A percentile compares a stretch with the other conserved stretches of the same genome.
Conservation (phyloP, 805 yeast species). For the Teunomyces cretensis region DNA sequence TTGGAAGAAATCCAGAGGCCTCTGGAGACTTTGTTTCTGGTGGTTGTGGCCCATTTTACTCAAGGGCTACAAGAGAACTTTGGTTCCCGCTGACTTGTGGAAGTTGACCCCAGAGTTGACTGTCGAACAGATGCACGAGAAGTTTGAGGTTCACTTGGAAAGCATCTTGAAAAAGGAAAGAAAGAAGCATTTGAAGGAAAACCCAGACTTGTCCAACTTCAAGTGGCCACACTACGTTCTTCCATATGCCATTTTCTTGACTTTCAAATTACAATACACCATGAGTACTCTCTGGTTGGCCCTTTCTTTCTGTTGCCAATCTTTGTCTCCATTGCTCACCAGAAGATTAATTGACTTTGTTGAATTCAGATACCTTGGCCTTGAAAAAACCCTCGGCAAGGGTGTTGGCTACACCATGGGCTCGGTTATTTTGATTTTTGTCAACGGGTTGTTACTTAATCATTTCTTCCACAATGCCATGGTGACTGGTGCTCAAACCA, state of each 20-base stretch:
- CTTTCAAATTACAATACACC: constrained; percentile 48
- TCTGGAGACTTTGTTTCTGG: constrained; percentile 40
- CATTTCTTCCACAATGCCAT: constrained; percentile 44
- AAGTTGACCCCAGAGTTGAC: constrained; percentile 34
- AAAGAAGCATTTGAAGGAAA: constrained; percentile 17
- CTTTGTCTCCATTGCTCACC: constrained; percentile 66
- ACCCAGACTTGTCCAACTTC: constrained; percentile 20
- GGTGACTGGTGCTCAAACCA: constrained; percentile 43
- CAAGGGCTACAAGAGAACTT: constrained; percentile 42
- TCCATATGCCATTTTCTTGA: constrained; percentile 45
- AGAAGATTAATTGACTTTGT: constrained; percentile 65
- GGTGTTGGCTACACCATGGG: constrained; percentile 83
- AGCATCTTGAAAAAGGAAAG: constrained; percentile 18
- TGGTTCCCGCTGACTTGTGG: constrained; percentile 39
- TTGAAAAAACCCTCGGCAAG: constrained; percentile 42
- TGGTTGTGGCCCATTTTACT: constrained; percentile 41
- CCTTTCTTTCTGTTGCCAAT: constrained; percentile 47
- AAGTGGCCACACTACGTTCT: constrained; percentile 42
- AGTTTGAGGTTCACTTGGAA: constrained; percentile 25
- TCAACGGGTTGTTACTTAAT: constrained; percentile 40
- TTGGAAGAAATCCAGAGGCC: constrained; percentile 36
- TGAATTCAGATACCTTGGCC: constrained; percentile 46
- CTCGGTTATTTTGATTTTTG: constrained; percentile 51
- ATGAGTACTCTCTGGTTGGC: constrained; percentile 42
- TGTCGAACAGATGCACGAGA: constrained; percentile 34